Conservation (phyloP, 805 yeast genomes). For the Yamadazyma nakazawae region DNA sequence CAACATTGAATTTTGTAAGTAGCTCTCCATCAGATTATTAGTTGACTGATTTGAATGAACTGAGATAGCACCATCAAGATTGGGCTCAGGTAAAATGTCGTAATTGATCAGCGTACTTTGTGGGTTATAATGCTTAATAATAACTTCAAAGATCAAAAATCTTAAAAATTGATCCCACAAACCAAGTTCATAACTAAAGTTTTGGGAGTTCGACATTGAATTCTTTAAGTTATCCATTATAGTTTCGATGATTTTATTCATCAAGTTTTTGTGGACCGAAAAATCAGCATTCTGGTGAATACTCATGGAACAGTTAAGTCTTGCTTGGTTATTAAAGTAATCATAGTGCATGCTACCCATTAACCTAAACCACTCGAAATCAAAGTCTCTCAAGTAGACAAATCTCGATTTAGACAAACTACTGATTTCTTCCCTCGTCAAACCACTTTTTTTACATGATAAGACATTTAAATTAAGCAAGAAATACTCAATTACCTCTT, state of each 20-base stretch:
- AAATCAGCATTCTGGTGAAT: constrained; percentile 6
- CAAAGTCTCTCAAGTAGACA: constrained; percentile 21
- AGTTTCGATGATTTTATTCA: constrained; percentile 15
- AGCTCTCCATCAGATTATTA: not conserved
- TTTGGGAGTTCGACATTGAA: constrained; percentile 8
- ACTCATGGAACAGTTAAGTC: constrained; percentile 8
- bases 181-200: constrained; percentile 10
- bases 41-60: not conserved
- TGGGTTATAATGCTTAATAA: constrained; percentile 10
- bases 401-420: constrained; percentile 13
- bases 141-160: constrained; percentile 16
- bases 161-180: constrained; percentile 22
- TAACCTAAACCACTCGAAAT: constrained; percentile 19
- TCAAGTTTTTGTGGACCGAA: constrained; percentile 12
- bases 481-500: constrained; percentile 23
- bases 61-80: constrained; percentile 8
- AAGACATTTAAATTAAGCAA: constrained; percentile 15
- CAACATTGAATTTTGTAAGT: constrained; percentile 1
- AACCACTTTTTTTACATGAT: constrained; percentile 5
- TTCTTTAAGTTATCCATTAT: constrained; percentile 17
- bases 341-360: constrained; percentile 18
- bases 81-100: constrained; percentile 13
- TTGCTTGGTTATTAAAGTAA: constrained; percentile 15
- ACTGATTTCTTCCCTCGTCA: constrained; percentile 3
- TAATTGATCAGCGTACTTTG: constrained; percentile 4